Evolutionary conservation across 805 yeast species (phyloP).

Genomic region (Candida sphagnicola): DNA sequence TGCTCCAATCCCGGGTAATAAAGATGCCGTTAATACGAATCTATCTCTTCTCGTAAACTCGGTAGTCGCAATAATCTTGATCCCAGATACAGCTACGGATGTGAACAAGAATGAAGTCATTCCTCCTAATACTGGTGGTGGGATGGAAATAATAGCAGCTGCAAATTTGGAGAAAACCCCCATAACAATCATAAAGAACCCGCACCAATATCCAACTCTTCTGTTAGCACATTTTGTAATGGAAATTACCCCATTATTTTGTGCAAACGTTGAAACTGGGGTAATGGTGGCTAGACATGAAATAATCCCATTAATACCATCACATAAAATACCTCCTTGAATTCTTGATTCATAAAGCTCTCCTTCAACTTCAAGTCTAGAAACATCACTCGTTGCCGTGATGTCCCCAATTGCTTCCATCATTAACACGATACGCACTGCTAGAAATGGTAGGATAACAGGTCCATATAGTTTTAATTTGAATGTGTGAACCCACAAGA

Average conservation of each 20-base stretch:
- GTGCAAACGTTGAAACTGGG: conserved; percentile 92
- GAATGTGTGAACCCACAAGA: conserved; percentile 86
- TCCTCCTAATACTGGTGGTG: conserved; percentile 62
- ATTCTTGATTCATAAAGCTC: conserved; percentile 75
- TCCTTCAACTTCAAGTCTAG: conserved; percentile 82
- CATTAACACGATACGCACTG: conserved; percentile 75
- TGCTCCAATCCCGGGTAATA: conserved; percentile 66
- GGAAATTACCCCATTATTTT: conserved; percentile 92
- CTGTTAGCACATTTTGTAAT: conserved; percentile 89
- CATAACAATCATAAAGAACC: conserved; percentile 77
- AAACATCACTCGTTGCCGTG: conserved; percentile 91
- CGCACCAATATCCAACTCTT: conserved; percentile 75
- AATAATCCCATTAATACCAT: conserved; percentile 75
- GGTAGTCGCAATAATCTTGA: conserved; percentile 58
- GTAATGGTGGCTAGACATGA: conserved; percentile 79
- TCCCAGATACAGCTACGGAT: conserved; percentile 72
- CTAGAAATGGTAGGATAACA: conserved; percentile 77
- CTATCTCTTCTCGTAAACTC: conserved; percentile 72
- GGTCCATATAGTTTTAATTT: conserved; percentile 77
- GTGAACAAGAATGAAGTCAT: conserved; percentile 78
- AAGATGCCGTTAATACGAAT: conserved; percentile 62
- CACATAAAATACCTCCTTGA: conserved; percentile 91
- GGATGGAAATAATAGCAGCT: conserved; percentile 74
- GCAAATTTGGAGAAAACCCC: conserved; percentile 86
- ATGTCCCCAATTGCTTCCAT: conserved; percentile 96